phyloP scores from a whole-genome alignment of 148 eudicot species.

The Bassia scoparia region DNA sequence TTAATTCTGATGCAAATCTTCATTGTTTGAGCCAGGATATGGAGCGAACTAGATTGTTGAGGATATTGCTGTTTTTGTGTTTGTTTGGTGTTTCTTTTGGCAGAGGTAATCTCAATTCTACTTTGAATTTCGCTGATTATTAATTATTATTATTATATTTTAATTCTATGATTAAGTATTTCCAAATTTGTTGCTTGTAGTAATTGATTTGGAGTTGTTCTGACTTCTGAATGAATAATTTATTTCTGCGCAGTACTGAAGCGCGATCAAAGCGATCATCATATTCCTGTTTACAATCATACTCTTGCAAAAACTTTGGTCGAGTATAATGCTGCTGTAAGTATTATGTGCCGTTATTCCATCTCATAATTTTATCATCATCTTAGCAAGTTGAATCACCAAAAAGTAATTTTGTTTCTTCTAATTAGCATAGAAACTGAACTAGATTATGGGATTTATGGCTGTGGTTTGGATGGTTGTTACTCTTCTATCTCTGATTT shows the following conservation, averaged over 20 bases:
- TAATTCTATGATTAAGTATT: not conserved
- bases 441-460: not conserved
- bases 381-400: not conserved
- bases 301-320: slow-evolving; percentile 72
- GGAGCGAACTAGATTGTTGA: slow-evolving; percentile 38
- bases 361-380: not conserved
- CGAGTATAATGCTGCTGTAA: slow-evolving; percentile 86
- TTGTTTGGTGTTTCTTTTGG: slow-evolving; percentile 36
- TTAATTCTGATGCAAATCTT: not conserved
- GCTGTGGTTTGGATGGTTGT: not conserved
- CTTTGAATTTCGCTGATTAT: not conserved
- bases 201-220: not conserved
- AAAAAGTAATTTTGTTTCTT: not conserved
- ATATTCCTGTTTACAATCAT: slow-evolving; percentile 56
- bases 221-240: slow-evolving; percentile 8
- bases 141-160: not conserved
- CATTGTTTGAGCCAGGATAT: slow-evolving; percentile 30
- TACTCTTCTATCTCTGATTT: too few species aligned
- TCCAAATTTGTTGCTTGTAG: not conserved
- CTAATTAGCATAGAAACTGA: too few species aligned
- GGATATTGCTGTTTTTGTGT: slow-evolving; percentile 27
- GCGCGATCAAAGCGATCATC: slow-evolving; percentile 28
- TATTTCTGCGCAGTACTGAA: slow-evolving; percentile 32
- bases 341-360: slow-evolving; percentile 25
- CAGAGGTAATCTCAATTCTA: slow-evolving; percentile 37